phyloP scores from a whole-genome alignment of 2,329 filamentous ascomycete species.

The Hypoxylon sp. region DNA sequence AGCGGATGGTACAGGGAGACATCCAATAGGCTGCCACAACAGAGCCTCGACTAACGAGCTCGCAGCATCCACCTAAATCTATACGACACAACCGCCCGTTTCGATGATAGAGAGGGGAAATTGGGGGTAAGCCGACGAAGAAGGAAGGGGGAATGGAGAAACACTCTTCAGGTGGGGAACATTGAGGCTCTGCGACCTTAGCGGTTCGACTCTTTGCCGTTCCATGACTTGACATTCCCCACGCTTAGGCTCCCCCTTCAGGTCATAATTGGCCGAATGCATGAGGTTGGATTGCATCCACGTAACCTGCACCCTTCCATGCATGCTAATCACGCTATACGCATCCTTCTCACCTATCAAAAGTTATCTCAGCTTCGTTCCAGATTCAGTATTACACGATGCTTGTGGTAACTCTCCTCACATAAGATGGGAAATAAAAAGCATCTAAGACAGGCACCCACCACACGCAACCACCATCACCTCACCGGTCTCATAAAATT shows the following conservation, averaged over 20 bases:
- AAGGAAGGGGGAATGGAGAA: slow-evolving; percentile 4
- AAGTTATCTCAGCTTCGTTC: slow-evolving; percentile 8
- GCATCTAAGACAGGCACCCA: slow-evolving; percentile 8
- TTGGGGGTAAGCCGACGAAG: slow-evolving; percentile 2
- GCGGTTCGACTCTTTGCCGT: too few relatives aligned
- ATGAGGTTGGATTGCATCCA: slow-evolving; percentile 19
- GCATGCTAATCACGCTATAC: slow-evolving; percentile 13
- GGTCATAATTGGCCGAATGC: too few relatives aligned
- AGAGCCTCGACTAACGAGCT: slow-evolving; percentile 8
- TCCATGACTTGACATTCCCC: too few relatives aligned
- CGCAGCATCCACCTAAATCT: slow-evolving; percentile 9
- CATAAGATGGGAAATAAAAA: slow-evolving; percentile 13
- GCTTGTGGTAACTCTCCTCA: slow-evolving; percentile 20
- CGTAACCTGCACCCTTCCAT: slow-evolving; percentile 3
- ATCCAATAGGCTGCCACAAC: slow-evolving; percentile 21
- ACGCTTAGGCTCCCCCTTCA: too few relatives aligned
- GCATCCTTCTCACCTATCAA: slow-evolving; percentile 2
- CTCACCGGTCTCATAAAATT: slow-evolving; percentile 18
- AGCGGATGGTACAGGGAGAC: slow-evolving; percentile 12
- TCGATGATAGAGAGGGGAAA: slow-evolving; percentile 6
- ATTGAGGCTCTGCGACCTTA: slow-evolving; percentile 34
- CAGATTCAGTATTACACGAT: slow-evolving; percentile 13
- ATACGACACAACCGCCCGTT: slow-evolving; percentile 22
- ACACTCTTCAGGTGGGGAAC: slow-evolving; percentile 10
- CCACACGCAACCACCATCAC: slow-evolving; percentile 2